phyloP scores from a whole-genome alignment of 2,329 filamentous ascomycete species.

The Phyllosticta paracitricarpa region DNA sequence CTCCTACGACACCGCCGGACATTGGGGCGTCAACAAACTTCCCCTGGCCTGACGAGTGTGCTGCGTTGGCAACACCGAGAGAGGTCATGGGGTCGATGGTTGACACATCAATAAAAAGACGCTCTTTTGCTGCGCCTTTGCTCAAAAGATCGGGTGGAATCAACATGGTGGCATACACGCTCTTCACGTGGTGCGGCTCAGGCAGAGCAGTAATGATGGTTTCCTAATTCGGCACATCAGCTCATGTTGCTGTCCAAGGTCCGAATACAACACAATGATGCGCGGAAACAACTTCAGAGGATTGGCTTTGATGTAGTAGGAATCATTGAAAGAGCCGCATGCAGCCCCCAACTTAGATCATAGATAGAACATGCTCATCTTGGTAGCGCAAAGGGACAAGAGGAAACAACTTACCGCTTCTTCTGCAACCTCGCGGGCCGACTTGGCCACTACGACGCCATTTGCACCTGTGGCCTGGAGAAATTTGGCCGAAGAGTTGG shows the following conservation, averaged over 20 bases:
- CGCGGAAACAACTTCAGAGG: slow-evolving; percentile 8
- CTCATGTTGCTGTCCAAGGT: slow-evolving; percentile 9
- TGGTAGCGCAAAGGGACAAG: slow-evolving; percentile 12
- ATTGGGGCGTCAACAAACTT: slow-evolving; percentile 91
- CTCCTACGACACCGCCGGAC: slow-evolving; percentile 91
- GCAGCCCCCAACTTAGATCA: slow-evolving; percentile 63
- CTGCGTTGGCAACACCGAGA: slow-evolving; percentile 60
- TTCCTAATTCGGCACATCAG: slow-evolving; percentile 26
- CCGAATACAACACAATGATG: slow-evolving; percentile 4
- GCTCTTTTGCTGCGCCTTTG: slow-evolving; percentile 43
- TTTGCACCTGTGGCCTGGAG: slow-evolving; percentile 42
- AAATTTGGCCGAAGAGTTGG: slow-evolving; percentile 46
- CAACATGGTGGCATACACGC: slow-evolving; percentile 57
- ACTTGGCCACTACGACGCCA: slow-evolving; percentile 46
- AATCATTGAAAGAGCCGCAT: slow-evolving; percentile 33
- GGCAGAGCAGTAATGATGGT: slow-evolving; percentile 46
- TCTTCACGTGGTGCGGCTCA: slow-evolving; percentile 41
- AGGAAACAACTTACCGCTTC: slow-evolving; percentile 47
- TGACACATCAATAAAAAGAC: slow-evolving; percentile 90
- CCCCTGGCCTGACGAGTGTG: slow-evolving; percentile 57
- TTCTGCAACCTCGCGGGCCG: slow-evolving; percentile 53
- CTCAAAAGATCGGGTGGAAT: slow-evolving; percentile 44
- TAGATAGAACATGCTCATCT: slow-evolving; percentile 50
- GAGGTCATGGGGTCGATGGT: slow-evolving; percentile 91
- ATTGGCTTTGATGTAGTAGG: slow-evolving; percentile 7